A percentile compares a stretch with the other conserved stretches of the same genome.
Conservation (phyloP, 768 basidiomycete species). For the Candolleomyces eurysporus region DNA sequence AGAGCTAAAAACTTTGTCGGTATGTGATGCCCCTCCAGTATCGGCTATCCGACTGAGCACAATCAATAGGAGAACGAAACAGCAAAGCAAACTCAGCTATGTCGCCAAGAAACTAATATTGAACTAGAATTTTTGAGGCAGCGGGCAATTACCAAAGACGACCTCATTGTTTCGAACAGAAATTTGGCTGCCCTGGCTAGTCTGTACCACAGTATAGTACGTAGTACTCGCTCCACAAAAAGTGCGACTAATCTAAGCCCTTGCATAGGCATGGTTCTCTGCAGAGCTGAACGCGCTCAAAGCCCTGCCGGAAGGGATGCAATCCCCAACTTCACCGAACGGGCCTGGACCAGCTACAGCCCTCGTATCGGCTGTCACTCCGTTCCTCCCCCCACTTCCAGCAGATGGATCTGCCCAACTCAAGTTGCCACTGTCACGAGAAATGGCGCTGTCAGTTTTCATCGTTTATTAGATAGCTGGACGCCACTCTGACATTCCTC, state of each 20-base stretch:
- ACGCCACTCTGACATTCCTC: background rate
- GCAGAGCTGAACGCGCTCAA: conserved; percentile 68
- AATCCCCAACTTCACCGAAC: conserved; percentile 51
- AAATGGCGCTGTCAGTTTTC: conserved; percentile 79
- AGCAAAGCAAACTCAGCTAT: conserved; percentile 52
- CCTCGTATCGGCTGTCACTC: conserved; percentile 41
- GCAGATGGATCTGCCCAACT: conserved; percentile 46
- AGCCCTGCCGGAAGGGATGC: conserved; percentile 51
- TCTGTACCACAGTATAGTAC: conserved; percentile 83
- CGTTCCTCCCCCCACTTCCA: conserved; percentile 41
- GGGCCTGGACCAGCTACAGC: conserved; percentile 51
- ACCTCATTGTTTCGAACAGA: conserved; percentile 69
- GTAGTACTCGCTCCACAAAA: conserved; percentile 24
- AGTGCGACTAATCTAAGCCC: background rate
- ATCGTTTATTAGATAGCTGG: background rate
- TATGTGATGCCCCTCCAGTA: conserved; percentile 26
- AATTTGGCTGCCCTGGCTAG: conserved; percentile 74
- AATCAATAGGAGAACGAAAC: conserved; percentile 29
- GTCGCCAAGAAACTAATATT: conserved; percentile 75
- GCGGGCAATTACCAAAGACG: conserved; percentile 49
- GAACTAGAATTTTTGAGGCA: conserved; percentile 68
- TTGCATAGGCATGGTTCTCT: conserved; percentile 78
- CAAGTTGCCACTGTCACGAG: conserved; percentile 74
- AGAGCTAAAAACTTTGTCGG: conserved; percentile 56
- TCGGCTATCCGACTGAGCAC: background rate